These are phyloP conservation scores for Amanita thiersii DNA, from an alignment of 768 basidiomycete species.

Conservation along the genomic window DNA sequence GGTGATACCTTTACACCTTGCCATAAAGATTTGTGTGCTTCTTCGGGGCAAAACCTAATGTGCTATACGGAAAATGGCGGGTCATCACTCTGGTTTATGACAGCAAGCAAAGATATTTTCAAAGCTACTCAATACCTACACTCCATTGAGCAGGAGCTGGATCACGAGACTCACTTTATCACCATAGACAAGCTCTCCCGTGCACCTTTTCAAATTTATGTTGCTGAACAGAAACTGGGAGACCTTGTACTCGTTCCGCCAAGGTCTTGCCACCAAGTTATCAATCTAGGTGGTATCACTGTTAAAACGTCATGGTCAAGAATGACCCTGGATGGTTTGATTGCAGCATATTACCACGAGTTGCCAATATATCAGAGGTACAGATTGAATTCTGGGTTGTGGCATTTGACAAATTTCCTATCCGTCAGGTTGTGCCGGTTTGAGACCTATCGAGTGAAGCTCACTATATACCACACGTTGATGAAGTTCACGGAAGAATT, in stretches of 20 bases:
- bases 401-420: neutral
- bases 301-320: conserved; percentile 84
- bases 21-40: conserved; percentile 81
- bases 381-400: conserved; percentile 8
- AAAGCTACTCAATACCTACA: conserved; percentile 54
- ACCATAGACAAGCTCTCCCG: conserved; percentile 53
- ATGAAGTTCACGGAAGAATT: conserved; percentile 23
- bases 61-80: conserved; percentile 67
- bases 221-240: conserved; percentile 66
- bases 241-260: conserved; percentile 80
- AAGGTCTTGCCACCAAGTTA: conserved; percentile 75
- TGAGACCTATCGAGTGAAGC: conserved; percentile 72
- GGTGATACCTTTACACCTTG: conserved; percentile 80
- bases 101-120: conserved; percentile 47
- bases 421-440: conserved; percentile 62
- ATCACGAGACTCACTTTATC: conserved; percentile 65
- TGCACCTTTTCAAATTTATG: conserved; percentile 63
- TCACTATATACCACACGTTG: conserved; percentile 50
- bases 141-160: conserved; percentile 47
- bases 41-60: conserved; percentile 84
- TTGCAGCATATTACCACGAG: conserved; percentile 58
- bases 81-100: conserved; percentile 86
- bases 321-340: conserved; percentile 62
- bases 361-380: conserved; percentile 77
- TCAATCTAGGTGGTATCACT: conserved; percentile 74